A percentile compares a stretch with the other conserved stretches of the same genome.
These are phyloP conservation scores for Alternaria solani DNA, from an alignment of 2,329 filamentous ascomycete species.

Conservation along the genomic window DNA sequence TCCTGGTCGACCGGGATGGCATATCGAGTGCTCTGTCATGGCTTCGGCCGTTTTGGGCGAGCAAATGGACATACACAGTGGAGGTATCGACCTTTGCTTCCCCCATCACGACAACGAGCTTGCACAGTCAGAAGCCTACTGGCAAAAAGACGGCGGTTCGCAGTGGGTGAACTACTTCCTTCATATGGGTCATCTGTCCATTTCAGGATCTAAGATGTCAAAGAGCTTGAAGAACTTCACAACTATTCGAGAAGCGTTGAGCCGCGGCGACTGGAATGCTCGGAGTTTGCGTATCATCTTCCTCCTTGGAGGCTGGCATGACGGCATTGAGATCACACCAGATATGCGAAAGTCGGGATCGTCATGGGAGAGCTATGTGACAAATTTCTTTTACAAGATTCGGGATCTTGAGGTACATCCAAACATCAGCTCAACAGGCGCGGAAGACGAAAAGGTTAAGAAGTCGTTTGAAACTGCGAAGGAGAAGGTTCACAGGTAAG, in stretches of 20 bases:
- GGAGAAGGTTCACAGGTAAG: constrained; percentile 59
- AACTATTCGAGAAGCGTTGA: constrained; percentile 84
- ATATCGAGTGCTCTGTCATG: constrained; percentile 98
- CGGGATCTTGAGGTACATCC: constrained; percentile 57
- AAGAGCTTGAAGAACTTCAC: constrained; percentile 97
- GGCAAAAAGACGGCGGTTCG: constrained; percentile 55
- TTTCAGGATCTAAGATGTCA: constrained; percentile 93
- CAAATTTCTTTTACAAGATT: constrained; percentile 71
- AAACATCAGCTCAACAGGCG: constrained; percentile 37
- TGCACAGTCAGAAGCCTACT: constrained; percentile 90
- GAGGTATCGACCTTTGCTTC: constrained; percentile 90
- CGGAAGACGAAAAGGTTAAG: constrained; percentile 55
- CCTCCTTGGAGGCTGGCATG: constrained; percentile 86
- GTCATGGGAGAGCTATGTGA: constrained; percentile 81
- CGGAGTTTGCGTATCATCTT: constrained; percentile 86
- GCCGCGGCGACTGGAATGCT: constrained; percentile 74
- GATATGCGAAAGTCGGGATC: constrained; percentile 78
- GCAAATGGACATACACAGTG: constrained; percentile 91
- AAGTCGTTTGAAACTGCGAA: constrained; percentile 63
- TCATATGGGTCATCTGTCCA: constrained; percentile 92
- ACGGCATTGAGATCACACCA: constrained; percentile 88
- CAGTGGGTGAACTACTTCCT: constrained; percentile 97
- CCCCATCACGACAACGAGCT: constrained; percentile 82
- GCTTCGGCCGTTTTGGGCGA: constrained; percentile 85
- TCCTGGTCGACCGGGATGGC: constrained; percentile 88